Base-by-base conservation (phyloP, 2,329 filamentous ascomycete species). In the Lachnellula subtilissima region DNA sequence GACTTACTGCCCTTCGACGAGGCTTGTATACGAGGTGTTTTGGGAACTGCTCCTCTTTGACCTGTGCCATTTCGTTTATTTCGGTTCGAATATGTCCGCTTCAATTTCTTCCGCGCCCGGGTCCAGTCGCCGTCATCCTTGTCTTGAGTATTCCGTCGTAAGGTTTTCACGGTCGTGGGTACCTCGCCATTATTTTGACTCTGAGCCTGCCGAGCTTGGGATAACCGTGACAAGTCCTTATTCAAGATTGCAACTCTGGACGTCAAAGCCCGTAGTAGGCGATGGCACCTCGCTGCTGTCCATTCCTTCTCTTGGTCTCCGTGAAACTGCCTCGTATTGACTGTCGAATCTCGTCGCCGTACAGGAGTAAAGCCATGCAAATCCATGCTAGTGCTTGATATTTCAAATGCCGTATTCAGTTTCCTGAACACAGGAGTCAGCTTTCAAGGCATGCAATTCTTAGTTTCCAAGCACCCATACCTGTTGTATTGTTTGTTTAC, bases 271-370 rank as follows among this genome's bases (percentile, higher is more conserved):
- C 75, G 73, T 36, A 77, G 68, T 43, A 77, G 62, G 22, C 75
- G 72, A 52, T 76, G 70, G 52, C 75, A 77, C 56, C 74, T 70
- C 36, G 74, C 69, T 22, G 74, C 66, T 11, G 74, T 77, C 75
- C 75, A 71, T 56, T 67, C 65, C 50, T 64, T 61, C 45, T 63
- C 61, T 12, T 50, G 47, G 42, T 64, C 61, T 11, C 56, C 54
- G 36, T 60, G 39, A 19, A 60, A 50, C 45, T 50, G 53, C 39
- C 61, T 62, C 12, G 53, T 52, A 43, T 63, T 66, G 17, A 63
- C 52, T 4, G 63, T 63, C 4, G 57, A 61, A 46, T 61, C 58
- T 52, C 59, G 58, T 45, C 67, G 57, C 49, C 64, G 60, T 6
- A 68, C 61, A 14, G 69, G 65, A 48, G 68, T 68, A 53, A 63